These are phyloP conservation scores for Macroventuria anomochaeta DNA, from an alignment of 2,329 filamentous ascomycete species.

Conservation along the genomic window DNA sequence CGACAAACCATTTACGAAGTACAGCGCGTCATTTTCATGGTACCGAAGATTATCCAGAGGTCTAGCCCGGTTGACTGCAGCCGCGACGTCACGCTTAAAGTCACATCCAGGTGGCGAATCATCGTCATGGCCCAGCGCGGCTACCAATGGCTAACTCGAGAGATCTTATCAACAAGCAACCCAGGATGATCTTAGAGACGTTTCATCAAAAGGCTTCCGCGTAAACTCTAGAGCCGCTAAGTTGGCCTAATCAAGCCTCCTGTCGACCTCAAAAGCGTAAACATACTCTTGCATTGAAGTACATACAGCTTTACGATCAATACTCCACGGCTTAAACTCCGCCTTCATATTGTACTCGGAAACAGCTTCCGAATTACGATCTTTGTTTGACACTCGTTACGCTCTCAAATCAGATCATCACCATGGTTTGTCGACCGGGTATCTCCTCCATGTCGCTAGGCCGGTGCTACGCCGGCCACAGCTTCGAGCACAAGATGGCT, in stretches of 20 bases:
- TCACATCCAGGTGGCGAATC: slow-evolving; percentile 22
- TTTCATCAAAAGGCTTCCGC: slow-evolving; percentile 12
- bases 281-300: slow-evolving; percentile 2
- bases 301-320: not conserved
- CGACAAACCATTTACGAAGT: not conserved
- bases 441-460: slow-evolving; percentile 82
- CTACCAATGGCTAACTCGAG: slow-evolving; percentile 14
- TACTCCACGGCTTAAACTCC: not conserved
- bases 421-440: slow-evolving; percentile 64
- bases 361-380: not conserved
- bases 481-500: slow-evolving; percentile 70
- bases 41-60: slow-evolving; percentile 1
- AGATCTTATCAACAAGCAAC: slow-evolving; percentile 13
- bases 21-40: not conserved
- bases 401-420: slow-evolving; percentile 6
- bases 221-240: slow-evolving; percentile 16
- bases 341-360: not conserved
- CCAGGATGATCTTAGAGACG: slow-evolving; percentile 9
- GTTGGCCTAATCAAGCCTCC: not conserved
- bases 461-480: slow-evolving; percentile 70
- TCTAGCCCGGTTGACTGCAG: slow-evolving; percentile 4
- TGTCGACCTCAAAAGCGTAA: slow-evolving; percentile 16
- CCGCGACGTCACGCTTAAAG: slow-evolving; percentile 12
- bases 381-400: not conserved
- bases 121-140: slow-evolving; percentile 16